Base-by-base conservation (phyloP, 768 basidiomycete genomes). In the Mycena haematopus region DNA sequence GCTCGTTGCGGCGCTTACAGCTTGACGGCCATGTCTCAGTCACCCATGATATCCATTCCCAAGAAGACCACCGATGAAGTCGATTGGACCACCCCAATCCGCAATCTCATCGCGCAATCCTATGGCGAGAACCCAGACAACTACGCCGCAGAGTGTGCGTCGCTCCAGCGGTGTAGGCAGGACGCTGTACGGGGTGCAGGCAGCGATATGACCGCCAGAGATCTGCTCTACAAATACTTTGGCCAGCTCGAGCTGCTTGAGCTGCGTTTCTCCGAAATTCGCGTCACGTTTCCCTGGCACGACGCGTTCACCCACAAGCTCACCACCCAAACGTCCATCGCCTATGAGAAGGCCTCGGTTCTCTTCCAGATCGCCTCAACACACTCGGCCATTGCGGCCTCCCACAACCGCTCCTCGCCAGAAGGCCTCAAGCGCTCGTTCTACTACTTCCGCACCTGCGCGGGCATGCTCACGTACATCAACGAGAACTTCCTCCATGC, bases 401-500 rank as follows among this genome's bases (percentile, higher is more conserved):
- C 91, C 0, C 92, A 96, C 78, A 91, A 88, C 71, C 84, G 95
- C 56, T 88, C 90, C 0, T 91, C 95, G 57, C 92, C 94, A 1
- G 95, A 98, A 74, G 95, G 96, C 21, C 76, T 94, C 70, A 99
- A 97, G 76, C 87, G 94, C 35, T 87, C 96, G 0, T 99, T 97
- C 79, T 86, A 93, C 77, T 96, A 94, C 77, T 92, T 94, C 70
- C 82, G 91, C 19, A 87, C 91, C 13, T 89, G 92, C 44, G 93
- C 96, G 2, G 97, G 97, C 21, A 97, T 99, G 94, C 86, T 98
- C 71, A 94, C 89, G 7, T 99, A 99, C 74, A 95, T 99, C 80
- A 98, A 99, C 78, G 97, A 99, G 76, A 98, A 99, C 84, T 99
- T 99, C 75, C 80, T 99, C 0, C 97, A 99, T 70, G 97, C 96